These are phyloP conservation scores for Zopfia rhizophila DNA, from an alignment of 2,329 filamentous ascomycete species.

Conservation along the genomic window DNA sequence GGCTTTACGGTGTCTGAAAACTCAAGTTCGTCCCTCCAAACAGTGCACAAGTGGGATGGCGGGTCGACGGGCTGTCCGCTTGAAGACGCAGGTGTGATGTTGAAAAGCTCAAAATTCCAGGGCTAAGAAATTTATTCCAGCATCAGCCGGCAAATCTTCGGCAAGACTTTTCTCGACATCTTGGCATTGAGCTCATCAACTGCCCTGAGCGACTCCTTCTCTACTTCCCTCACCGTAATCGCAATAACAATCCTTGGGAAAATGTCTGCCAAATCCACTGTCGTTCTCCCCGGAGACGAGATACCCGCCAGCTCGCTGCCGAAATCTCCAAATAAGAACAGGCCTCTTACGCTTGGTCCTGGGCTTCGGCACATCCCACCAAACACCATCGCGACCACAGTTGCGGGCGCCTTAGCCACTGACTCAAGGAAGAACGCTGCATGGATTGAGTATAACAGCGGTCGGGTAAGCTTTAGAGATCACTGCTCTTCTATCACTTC, in stretches of 20 bases:
- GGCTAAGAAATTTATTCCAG: conserved; percentile 6
- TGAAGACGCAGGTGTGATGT: too few relatives aligned
- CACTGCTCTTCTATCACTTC: conserved; percentile 38
- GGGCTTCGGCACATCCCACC: conserved; percentile 85
- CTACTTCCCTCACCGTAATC: conserved; percentile 12
- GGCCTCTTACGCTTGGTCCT: conserved; percentile 81
- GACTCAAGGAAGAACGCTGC: conserved; percentile 80
- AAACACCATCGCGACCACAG: conserved; percentile 74
- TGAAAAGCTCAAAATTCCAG: conserved; percentile 12
- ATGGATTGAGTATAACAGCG: conserved; percentile 77
- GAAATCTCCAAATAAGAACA: conserved; percentile 68
- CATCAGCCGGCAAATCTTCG: conserved; percentile 1
- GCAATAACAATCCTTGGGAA: conserved; percentile 26
- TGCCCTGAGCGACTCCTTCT: conserved; percentile 3
- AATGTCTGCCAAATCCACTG: conserved; percentile 66
- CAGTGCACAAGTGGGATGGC: too few relatives aligned
- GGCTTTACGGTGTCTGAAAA: background rate
- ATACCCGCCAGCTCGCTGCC: conserved; percentile 75
- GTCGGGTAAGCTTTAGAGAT: conserved; percentile 66
- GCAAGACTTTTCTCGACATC: conserved; percentile 11
- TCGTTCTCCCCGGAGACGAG: conserved; percentile 85
- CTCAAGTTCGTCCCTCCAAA: too few relatives aligned
- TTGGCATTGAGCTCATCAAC: conserved; percentile 2
- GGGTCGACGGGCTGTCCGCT: too few relatives aligned
- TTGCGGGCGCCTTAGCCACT: conserved; percentile 73